These are phyloP conservation scores for Tanacetum coccineum DNA, from an alignment of 129 eudicot species.

Conservation along the genomic window DNA sequence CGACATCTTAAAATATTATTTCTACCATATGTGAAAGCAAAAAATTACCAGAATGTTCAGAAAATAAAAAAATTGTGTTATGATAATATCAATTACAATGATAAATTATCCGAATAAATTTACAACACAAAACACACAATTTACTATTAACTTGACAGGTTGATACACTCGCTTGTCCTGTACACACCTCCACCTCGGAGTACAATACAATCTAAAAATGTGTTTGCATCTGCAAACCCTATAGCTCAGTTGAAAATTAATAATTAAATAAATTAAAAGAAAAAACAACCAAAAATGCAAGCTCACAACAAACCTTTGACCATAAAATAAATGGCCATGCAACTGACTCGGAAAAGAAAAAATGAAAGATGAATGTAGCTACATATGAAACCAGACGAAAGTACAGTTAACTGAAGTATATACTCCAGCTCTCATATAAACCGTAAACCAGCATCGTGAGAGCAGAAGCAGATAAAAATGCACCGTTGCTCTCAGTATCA, in stretches of 20 bases:
- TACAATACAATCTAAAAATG: conserved; percentile 38
- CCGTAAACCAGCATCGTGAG: conserved; percentile 50
- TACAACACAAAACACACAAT: conserved; percentile 31
- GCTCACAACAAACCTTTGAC: conserved; percentile 49
- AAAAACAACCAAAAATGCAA: conserved; percentile 50
- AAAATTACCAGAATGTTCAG: background rate
- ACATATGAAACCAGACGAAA: conserved; percentile 24
- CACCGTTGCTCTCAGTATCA: conserved; percentile 63
- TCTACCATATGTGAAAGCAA: background rate
- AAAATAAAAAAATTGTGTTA: background rate
- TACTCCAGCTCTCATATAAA: conserved; percentile 35
- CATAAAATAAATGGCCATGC: conserved; percentile 35
- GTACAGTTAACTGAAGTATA: conserved; percentile 30
- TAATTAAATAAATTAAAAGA: conserved; percentile 21
- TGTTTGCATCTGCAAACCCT: conserved; percentile 38
- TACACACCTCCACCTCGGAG: conserved; percentile 47
- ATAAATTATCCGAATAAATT: conserved; percentile 6
- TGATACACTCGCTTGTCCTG: conserved; percentile 44
- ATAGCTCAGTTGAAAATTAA: conserved; percentile 29
- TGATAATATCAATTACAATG: conserved; percentile 3
- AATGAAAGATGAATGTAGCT: conserved; percentile 18
- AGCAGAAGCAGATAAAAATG: conserved; percentile 90
- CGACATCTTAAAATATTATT: too few relatives aligned
- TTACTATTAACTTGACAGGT: conserved; percentile 34
- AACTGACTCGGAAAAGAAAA: conserved; percentile 16